Evolutionary conservation across 257 asterid genomes (phyloP).

Genomic region (Gentiana macrophylla): DNA sequence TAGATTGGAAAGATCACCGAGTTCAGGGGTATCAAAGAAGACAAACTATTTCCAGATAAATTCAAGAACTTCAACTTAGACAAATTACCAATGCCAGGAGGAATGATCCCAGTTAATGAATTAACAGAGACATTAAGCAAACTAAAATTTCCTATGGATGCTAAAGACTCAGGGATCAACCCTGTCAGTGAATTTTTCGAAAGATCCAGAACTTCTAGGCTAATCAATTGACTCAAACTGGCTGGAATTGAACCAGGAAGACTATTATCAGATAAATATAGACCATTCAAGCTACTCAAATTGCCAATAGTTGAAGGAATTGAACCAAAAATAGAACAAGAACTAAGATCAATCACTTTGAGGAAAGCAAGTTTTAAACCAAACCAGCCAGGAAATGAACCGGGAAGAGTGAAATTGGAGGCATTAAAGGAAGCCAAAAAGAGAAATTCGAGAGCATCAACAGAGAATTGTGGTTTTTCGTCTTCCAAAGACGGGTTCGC

Average conservation of each 20-base stretch:
- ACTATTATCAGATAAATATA: conserved; percentile 49
- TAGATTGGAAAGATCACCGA: conserved; percentile 57
- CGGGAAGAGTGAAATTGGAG: too few relatives aligned
- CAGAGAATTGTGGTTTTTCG: too few relatives aligned
- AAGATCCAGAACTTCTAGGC: conserved; percentile 59
- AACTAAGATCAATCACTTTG: too few relatives aligned
- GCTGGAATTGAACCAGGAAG: conserved; percentile 56
- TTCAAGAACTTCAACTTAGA: conserved; percentile 44
- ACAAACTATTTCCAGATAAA: conserved; percentile 61
- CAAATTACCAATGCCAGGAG: conserved; percentile 49
- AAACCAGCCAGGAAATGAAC: too few relatives aligned
- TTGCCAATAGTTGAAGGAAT: conserved; percentile 65
- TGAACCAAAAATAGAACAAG: conserved; percentile 48
- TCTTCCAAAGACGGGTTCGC: too few relatives aligned
- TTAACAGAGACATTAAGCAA: conserved; percentile 54
- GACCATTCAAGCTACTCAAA: conserved; percentile 50
- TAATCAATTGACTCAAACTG: conserved; percentile 45
- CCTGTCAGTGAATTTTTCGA: conserved; percentile 56
- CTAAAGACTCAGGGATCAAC: conserved; percentile 29
- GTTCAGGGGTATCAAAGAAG: conserved; percentile 69
- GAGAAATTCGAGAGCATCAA: too few relatives aligned
- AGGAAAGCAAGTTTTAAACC: too few relatives aligned
- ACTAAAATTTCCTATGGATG: conserved; percentile 42
- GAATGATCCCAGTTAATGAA: conserved; percentile 56
- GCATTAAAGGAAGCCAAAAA: too few relatives aligned